Conservation (phyloP, 352 stramenopile species). For the Phytophthora foliorum region DNA sequence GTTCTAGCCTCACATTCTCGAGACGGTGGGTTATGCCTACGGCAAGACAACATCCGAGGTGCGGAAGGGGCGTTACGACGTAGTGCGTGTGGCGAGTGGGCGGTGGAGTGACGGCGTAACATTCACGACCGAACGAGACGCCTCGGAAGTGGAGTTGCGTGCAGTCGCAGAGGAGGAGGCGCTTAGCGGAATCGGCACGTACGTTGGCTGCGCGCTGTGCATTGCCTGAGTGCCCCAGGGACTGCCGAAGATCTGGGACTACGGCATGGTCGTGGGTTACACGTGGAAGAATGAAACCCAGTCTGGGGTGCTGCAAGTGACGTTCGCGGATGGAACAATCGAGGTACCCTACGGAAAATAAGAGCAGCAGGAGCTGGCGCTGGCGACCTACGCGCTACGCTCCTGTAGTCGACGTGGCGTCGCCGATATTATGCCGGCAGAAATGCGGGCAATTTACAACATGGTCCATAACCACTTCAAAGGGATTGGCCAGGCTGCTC, state of each 20-base stretch:
- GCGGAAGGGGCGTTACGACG: neutral
- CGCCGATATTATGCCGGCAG: slow-evolving; percentile 15
- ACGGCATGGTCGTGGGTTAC: slow-evolving; percentile 16
- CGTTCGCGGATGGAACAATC: neutral
- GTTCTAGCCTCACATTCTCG: neutral
- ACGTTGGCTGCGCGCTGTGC: slow-evolving; percentile 14
- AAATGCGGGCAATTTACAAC: slow-evolving; percentile 17
- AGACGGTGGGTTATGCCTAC: neutral
- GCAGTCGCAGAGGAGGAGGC: slow-evolving; percentile 14
- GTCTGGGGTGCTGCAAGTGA: slow-evolving; percentile 12
- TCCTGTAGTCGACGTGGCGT: neutral
- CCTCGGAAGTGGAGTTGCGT: neutral
- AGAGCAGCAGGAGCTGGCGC: slow-evolving; percentile 11
- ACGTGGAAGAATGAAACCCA: neutral
- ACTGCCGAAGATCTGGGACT: slow-evolving; percentile 22
- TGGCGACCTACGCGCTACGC: slow-evolving; percentile 13
- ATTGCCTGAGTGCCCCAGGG: slow-evolving; percentile 6
- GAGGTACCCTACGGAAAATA: neutral
- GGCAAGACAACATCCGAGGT: neutral
- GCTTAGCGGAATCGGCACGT: slow-evolving; percentile 18
- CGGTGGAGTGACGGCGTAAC: neutral
- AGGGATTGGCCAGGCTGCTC: neutral
- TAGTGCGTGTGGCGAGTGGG: slow-evolving; percentile 1
- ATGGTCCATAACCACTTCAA: slow-evolving; percentile 14
- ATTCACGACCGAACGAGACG: neutral